Evolutionary conservation across 768 basidiomycete genomes (phyloP).

Genomic region (Tephrocybe sp.): DNA sequence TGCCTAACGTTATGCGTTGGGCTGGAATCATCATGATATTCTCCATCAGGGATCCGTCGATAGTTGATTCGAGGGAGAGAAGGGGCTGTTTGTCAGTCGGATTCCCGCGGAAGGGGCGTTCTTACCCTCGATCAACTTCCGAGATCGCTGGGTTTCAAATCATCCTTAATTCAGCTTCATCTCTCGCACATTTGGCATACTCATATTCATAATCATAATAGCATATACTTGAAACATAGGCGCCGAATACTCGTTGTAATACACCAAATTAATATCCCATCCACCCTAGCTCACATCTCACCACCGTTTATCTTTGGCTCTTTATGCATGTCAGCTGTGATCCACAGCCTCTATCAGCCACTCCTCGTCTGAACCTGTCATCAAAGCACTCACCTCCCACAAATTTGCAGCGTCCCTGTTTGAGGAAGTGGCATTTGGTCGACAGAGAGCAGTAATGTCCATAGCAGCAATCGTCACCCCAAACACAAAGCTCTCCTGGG

Average conservation of each 20-base stretch:
- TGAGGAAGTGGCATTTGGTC: conserved; percentile 45
- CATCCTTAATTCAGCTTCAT: not conserved
- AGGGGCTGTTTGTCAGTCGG: conserved; percentile 21
- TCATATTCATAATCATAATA: too few relatives aligned
- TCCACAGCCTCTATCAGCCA: conserved; percentile 18
- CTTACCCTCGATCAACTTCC: conserved; percentile 31
- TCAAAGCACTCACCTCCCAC: conserved; percentile 44
- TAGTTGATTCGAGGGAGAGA: conserved; percentile 10
- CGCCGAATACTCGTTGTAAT: too few relatives aligned
- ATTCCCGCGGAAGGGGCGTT: conserved; percentile 27
- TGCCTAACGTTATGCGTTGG: conserved; percentile 9
- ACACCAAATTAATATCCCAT: not conserved
- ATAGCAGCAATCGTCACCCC: conserved; percentile 62
- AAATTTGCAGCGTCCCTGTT: conserved; percentile 63
- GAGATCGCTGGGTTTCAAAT: conserved; percentile 30
- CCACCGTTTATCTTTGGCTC: conserved; percentile 25
- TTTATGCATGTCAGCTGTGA: conserved; percentile 42
- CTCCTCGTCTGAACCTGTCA: conserved; percentile 1
- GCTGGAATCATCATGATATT: conserved; percentile 13
- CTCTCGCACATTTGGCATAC: not conserved
- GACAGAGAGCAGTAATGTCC: conserved; percentile 49
- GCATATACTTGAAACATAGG: too few relatives aligned
- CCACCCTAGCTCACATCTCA: conserved; percentile 8
- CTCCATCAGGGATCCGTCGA: conserved; percentile 16
- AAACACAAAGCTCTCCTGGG: conserved; percentile 54